Percentiles rank a stretch among this genome's conserved stretches.
phyloP scores from a whole-genome alignment of 2,329 filamentous ascomycete genomes.

The Alternaria rosae region DNA sequence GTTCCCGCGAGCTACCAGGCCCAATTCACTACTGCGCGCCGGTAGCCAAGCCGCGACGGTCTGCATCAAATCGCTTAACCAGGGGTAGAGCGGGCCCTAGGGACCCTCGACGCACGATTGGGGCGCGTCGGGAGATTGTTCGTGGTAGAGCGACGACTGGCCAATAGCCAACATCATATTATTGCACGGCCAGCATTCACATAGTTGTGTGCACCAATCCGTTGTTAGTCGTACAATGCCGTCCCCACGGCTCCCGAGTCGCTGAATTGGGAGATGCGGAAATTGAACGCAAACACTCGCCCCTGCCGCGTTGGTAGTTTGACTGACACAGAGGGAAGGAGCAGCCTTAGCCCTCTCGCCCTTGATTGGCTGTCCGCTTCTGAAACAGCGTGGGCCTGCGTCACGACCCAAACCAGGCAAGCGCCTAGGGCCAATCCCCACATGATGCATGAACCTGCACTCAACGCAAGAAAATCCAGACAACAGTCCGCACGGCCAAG shows the following conservation, averaged over 20 bases:
- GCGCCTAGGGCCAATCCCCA: constrained; percentile 16
- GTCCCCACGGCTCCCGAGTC: constrained; percentile 4
- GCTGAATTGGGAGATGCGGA: constrained; percentile 11
- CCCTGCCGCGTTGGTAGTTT: constrained; percentile 1
- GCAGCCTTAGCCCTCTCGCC: constrained; percentile 9
- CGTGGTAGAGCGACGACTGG: constrained; percentile 7
- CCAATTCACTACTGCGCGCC: constrained; percentile 30
- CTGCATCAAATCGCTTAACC: not conserved
- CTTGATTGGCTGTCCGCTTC: constrained; percentile 23
- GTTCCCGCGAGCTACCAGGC: constrained; percentile 38
- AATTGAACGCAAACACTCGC: constrained; percentile 18
- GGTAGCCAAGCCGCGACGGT: constrained; percentile 26
- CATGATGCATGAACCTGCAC: constrained; percentile 26
- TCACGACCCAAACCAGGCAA: constrained; percentile 19
- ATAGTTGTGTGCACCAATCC: not conserved
- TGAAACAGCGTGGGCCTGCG: constrained; percentile 28
- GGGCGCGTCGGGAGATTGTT: constrained; percentile 25
- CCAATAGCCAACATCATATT: not conserved
- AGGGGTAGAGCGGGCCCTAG: constrained; percentile 1
- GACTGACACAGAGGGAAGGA: constrained; percentile 10
- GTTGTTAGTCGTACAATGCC: not conserved
- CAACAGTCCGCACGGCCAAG: constrained; percentile 12
- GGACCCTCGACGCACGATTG: constrained; percentile 23
- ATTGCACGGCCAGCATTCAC: not conserved
- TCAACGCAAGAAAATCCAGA: constrained; percentile 11